Evolutionary conservation across 331 rosid genomes (phyloP).

Genomic region (Arachis monticola): DNA sequence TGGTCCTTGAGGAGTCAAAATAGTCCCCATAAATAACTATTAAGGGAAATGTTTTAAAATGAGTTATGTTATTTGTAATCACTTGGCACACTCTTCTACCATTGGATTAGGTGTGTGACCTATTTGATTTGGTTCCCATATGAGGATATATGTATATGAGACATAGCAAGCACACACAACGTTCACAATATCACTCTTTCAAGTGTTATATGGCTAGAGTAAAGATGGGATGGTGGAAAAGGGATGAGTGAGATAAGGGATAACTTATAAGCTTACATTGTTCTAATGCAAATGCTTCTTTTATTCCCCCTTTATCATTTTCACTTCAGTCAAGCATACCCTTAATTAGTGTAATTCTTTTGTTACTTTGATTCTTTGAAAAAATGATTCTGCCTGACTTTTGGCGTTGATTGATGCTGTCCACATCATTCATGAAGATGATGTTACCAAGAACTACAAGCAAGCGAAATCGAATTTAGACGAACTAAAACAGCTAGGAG

Average conservation of each 20-base stretch:
- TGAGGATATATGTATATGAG: too few species aligned
- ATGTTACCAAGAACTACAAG: conserved; percentile 57
- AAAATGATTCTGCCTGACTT: not conserved
- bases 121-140: too few species aligned
- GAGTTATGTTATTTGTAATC: too few species aligned
- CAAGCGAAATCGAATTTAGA: conserved; percentile 54
- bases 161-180: too few species aligned
- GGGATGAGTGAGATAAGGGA: not conserved
- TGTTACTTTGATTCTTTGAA: not conserved
- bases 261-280: not conserved
- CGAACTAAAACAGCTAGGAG: conserved; percentile 50
- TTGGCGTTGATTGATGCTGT: conserved; percentile 24
- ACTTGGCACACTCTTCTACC: too few species aligned
- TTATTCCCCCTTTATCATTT: not conserved
- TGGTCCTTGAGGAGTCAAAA: too few species aligned
- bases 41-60: too few species aligned
- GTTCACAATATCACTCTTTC: too few species aligned
- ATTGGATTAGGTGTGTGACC: too few species aligned
- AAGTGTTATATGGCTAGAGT: conserved; percentile 14
- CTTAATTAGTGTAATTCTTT: not conserved
- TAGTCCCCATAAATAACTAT: too few species aligned
- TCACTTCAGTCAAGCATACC: not conserved
- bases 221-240: not conserved
- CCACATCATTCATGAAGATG: conserved; percentile 42
- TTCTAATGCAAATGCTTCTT: conserved; percentile 5